Base-by-base conservation (phyloP, 139 green algal species). In the Deuterostichococcus epilithicus region DNA sequence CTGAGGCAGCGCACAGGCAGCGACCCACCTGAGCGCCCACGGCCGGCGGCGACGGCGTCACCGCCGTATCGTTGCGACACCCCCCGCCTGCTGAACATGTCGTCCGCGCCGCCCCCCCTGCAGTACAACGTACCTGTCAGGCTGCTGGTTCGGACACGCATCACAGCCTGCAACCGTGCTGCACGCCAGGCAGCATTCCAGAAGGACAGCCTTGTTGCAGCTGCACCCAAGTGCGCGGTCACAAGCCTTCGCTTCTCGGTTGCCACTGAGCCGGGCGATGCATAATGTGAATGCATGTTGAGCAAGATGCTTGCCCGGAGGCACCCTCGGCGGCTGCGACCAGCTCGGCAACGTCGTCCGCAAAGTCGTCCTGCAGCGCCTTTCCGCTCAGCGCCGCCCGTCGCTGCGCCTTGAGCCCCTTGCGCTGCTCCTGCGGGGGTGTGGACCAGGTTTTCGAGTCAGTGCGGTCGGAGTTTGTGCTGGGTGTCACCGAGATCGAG, bases 341-440 rank as follows among this genome's bases (percentile, higher is more conserved):
- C 33, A 98, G 74, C 84, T 93, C 95, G 0, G 84, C 91, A 68
- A 98, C 90, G 72, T 98, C 95, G 76, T 97, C 94, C 2, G 88
- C 90, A 86, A 99, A 97, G 86, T 98, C 95, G 68, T 96, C 92
- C 72, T 97, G 72, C 77, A 93, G 80, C 18, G 71, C 83, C 38
- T 82, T 81, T 39, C 87, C 80, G 1, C 81, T 73, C 23, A 92
- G 80, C 25, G 80, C 88, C 26, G 69, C 79, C 18, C 87, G 72
- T 8, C 80, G 76, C 42, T 85, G 76, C 26, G 81, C 79, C 76
- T 93, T 91, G 38, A 97, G 85, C 68, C 82, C 72, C 86, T 93
- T 92, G 33, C 84, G 84, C 88, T 98, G 92, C 68, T 91, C 87
- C 84, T 63, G 18, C 52, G 28, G 10, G 18, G 52, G n/a, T n/a